Evolutionary conservation across 768 basidiomycete species (phyloP), one percentile per base, ranked within the genome.

Genomic region (Coprinellus aureogranulatus): DNA sequence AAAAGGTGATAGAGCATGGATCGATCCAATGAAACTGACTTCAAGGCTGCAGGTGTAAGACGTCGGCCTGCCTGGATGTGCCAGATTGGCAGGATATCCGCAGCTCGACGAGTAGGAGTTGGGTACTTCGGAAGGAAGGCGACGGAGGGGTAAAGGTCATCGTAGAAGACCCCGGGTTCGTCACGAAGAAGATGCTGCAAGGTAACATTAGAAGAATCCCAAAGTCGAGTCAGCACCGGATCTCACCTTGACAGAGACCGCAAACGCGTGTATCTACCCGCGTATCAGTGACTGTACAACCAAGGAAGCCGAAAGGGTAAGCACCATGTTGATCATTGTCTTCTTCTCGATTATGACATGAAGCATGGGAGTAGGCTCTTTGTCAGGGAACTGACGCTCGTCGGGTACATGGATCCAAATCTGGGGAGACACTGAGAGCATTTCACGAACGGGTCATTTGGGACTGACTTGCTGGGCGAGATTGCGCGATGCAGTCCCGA

Each of bases 261-360:
- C 74, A 64, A 80, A 86, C 0, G 82, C 85, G 75, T 85, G 82
- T 20, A 85, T 72, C 82, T 84, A 49, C 31, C n/a, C n/a, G 25
- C 40, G 26, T 23, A 25, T 22, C 44, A 37, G 39, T 46, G 34
- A n/a, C 23, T 31, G 20, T 28, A 31, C 4, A 1, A 39, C 26
- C 16, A 37, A 34, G 8, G 11, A 14, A 23, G 44, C 45, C 16
- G 27, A 9, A 11, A 28, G 44, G 30, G 11, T 16, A 66, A 75
- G 59, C 62, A 82, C 80, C 53, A 87, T 64, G 62, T 85, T 85
- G 57, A 88, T 75, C 76, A 85, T 84, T 3, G 80, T 81, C 70
- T 83, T 83, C 69, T 88, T 88, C 74, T 87, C 86, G 52, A 88
- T 79, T n/a, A 84, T 68, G 12, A 75, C 77, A 62, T 81, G 64